Evolutionary conservation across 2,329 filamentous ascomycete species (phyloP).

Genomic region (Exserohilum turcica): DNA sequence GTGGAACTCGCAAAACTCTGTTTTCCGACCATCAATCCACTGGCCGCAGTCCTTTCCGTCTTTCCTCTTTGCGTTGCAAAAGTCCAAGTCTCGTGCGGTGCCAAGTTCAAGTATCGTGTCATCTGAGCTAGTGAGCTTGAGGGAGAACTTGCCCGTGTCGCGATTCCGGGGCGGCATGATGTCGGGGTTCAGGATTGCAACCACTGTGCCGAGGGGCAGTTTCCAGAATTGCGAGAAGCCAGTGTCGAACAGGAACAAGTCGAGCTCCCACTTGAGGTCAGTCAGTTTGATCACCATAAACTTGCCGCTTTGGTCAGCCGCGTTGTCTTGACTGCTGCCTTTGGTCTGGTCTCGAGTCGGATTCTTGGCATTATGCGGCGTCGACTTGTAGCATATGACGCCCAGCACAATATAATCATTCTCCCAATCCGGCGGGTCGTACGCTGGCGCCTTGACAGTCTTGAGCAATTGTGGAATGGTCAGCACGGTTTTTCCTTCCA

Average conservation of each 20-base stretch:
- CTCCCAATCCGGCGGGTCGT: constrained; percentile 78
- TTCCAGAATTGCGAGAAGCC: constrained; percentile 96
- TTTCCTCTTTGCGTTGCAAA: constrained; percentile 82
- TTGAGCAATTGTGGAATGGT: constrained; percentile 80
- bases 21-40: constrained; percentile 89
- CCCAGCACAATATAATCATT: constrained; percentile 89
- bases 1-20: constrained; percentile 91
- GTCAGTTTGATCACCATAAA: constrained; percentile 92
- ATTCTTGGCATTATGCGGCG: constrained; percentile 68
- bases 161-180: constrained; percentile 85
- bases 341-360: constrained; percentile 50
- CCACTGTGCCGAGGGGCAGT: constrained; percentile 83
- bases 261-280: constrained; percentile 87
- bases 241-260: constrained; percentile 88
- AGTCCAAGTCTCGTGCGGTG: constrained; percentile 80
- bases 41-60: constrained; percentile 79
- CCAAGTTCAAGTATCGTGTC: constrained; percentile 93
- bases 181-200: constrained; percentile 88
- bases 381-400: constrained; percentile 86
- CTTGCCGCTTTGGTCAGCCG: constrained; percentile 70
- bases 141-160: constrained; percentile 81
- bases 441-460: constrained; percentile 80
- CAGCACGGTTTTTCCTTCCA: constrained; percentile 77
- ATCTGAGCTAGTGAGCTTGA: constrained; percentile 82
- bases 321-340: constrained; percentile 48